A percentile compares a stretch with the other conserved stretches of the same genome.
Conservation (phyloP, 1,284 basidiomycete genomes). For the Thelephora terrestris region DNA sequence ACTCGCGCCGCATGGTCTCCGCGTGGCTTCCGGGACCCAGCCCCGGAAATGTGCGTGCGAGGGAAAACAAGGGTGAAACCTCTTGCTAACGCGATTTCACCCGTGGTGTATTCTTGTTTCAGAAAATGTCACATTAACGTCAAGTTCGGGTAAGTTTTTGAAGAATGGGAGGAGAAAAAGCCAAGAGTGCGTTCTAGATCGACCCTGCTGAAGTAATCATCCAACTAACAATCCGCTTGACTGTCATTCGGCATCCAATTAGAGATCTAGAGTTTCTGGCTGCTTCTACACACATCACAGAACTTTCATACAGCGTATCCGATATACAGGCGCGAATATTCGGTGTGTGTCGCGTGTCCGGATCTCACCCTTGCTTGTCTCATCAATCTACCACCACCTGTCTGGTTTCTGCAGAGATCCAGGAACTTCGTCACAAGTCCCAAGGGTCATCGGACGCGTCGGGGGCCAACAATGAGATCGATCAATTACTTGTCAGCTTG, state of each 20-base stretch:
- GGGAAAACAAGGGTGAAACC: no score
- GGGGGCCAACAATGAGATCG: constrained; percentile 58
- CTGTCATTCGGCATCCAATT: constrained; percentile 7
- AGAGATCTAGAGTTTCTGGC: constrained; percentile 67
- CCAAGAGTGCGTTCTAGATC: constrained; percentile 30
- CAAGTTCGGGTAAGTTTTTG: constrained; percentile 33
- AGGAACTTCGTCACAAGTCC: constrained; percentile 74
- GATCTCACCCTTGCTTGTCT: constrained; percentile 4
- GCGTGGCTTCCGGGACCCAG: no score
- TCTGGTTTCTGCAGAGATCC: constrained; percentile 48
- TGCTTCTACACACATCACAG: constrained; percentile 74
- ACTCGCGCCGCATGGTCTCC: no score
- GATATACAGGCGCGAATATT: constrained; percentile 84
- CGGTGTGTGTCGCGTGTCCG: constrained; percentile 34
- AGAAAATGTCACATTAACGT: constrained; percentile 65
- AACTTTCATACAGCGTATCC: constrained; percentile 71
- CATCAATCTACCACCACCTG: constrained; percentile 3
- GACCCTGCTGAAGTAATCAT: neutral
- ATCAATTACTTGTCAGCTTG: constrained; percentile 68
- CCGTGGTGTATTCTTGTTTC: constrained; percentile 9
- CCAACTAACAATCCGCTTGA: constrained; percentile 3
- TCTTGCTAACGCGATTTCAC: no score
- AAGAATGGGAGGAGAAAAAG: constrained; percentile 42
- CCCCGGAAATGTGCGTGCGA: neutral
- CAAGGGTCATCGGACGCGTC: constrained; percentile 50